These are phyloP conservation scores for Fusarium sublunatum DNA, from an alignment of 2,329 filamentous ascomycete genomes.

Conservation along the genomic window DNA sequence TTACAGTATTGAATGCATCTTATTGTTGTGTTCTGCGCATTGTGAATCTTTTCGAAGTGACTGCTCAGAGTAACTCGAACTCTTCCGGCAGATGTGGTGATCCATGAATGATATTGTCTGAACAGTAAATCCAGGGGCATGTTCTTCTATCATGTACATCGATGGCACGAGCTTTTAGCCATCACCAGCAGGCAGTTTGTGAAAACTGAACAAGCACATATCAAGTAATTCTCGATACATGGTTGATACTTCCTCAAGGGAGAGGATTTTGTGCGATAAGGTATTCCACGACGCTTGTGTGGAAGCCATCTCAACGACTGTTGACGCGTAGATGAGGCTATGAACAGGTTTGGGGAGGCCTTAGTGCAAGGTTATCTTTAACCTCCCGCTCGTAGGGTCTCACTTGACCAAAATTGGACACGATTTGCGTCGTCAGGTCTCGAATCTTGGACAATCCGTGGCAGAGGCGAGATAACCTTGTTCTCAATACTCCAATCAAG, in stretches of 20 bases:
- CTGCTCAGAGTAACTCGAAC: background rate
- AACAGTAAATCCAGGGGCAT: background rate
- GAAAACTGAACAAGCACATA: background rate
- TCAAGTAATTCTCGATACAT: background rate
- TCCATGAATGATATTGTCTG: background rate
- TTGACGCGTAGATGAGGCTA: conserved; percentile 21
- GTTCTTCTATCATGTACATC: background rate
- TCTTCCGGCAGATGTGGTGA: background rate
- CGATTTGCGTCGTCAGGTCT: conserved; percentile 16
- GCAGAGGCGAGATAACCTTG: background rate
- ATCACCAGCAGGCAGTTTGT: background rate
- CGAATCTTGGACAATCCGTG: conserved; percentile 13
- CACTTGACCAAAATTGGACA: conserved; percentile 16
- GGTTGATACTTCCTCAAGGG: background rate
- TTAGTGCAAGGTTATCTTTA: background rate
- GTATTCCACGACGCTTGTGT: background rate
- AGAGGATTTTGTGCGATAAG: background rate
- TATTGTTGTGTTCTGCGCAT: conserved; percentile 1
- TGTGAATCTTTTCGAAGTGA: background rate
- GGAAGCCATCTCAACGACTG: background rate
- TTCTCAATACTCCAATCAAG: conserved; percentile 9
- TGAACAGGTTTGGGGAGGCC: background rate
- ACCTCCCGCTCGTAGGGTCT: conserved; percentile 9
- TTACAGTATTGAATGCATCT: background rate
- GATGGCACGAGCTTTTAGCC: background rate